Evolutionary conservation across 257 asterid species (phyloP), one percentile per base, ranked within the genome.

Genomic region (Penstemon davidsonii): DNA sequence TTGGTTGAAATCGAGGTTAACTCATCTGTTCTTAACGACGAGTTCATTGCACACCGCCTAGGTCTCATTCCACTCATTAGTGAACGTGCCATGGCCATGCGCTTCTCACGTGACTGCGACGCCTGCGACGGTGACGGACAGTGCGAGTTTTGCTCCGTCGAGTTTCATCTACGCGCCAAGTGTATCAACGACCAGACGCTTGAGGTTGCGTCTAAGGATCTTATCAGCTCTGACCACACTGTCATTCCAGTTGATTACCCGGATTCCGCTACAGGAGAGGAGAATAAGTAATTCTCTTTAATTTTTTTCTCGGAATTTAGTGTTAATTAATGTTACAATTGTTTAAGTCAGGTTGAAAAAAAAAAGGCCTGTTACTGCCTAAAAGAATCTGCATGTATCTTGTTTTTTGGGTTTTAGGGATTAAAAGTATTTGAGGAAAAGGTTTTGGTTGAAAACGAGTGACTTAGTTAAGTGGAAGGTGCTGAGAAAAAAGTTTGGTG

Each of bases 91-190:
- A 92, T 92, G 98, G 76, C 92, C 52, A 92, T 92, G 98, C 87
- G 98, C 47, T 92, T 92, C 88, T 92, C 97, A 6, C 92, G 98
- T 13, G 98, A 92, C 83, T 92, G 98, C 73, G 96, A 92, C 76
- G 98, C 98, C 50, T 92, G 97, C 78, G 98, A 92, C 76, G 98
- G 98, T 0, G 98, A 92, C 68, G 98, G 97, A 62, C 96, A 89
- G 78, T 92, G 98, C 67, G 98, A 92, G 86, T 92, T 83, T 73
- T 92, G 96, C 79, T 92, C 98, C n/a, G 96, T 92, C 57, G 98
- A 92, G 89, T 92, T 89, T 60, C 90, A 87, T 53, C 73, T 92
- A 3, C 78, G 94, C 2, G 98, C 86, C 0, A 92, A 85, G 77
- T 92, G 98, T 75, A 63, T 86, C 5, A 81, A 65, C 50, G 98